These are phyloP conservation scores for Xanthoconium separans DNA, from an alignment of 1,284 basidiomycete genomes.

Conservation along the genomic window DNA sequence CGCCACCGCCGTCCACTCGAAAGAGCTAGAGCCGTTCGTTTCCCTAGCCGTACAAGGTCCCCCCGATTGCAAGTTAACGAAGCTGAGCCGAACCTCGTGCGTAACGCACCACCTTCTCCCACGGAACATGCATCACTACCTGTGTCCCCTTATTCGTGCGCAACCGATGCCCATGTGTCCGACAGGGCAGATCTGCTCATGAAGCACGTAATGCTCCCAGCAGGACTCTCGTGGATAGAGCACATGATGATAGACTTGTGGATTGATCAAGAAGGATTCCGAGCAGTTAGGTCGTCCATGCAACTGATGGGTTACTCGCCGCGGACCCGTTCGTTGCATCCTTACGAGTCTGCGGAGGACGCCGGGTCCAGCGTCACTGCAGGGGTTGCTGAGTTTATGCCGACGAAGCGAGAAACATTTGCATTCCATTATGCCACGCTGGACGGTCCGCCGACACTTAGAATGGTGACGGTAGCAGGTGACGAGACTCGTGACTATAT, in stretches of 20 bases:
- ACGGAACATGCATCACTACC: not conserved
- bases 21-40: conserved; percentile 31
- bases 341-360: conserved; percentile 29
- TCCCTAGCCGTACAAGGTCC: conserved; percentile 25
- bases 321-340: conserved; percentile 33
- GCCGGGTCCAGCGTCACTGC: conserved; percentile 25
- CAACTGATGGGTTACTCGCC: conserved; percentile 51
- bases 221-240: conserved; percentile 50
- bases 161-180: conserved; percentile 5
- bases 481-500: conserved; percentile 70
- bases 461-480: conserved; percentile 61
- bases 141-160: conserved; percentile 2
- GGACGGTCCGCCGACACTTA: conserved; percentile 65
- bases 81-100: conserved; percentile 9
- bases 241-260: conserved; percentile 58
- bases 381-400: conserved; percentile 62
- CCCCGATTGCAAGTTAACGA: conserved; percentile 24
- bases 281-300: conserved; percentile 58
- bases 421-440: conserved; percentile 70
- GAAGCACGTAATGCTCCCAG: conserved; percentile 33
- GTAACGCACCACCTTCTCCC: conserved; percentile 3
- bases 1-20: conserved; percentile 32
- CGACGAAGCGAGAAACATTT: conserved; percentile 54
- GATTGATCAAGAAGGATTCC: conserved; percentile 80
- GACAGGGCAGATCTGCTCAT: conserved; percentile 11